Conservation (phyloP, 805 yeast genomes). For the Metschnikowia borealis region DNA sequence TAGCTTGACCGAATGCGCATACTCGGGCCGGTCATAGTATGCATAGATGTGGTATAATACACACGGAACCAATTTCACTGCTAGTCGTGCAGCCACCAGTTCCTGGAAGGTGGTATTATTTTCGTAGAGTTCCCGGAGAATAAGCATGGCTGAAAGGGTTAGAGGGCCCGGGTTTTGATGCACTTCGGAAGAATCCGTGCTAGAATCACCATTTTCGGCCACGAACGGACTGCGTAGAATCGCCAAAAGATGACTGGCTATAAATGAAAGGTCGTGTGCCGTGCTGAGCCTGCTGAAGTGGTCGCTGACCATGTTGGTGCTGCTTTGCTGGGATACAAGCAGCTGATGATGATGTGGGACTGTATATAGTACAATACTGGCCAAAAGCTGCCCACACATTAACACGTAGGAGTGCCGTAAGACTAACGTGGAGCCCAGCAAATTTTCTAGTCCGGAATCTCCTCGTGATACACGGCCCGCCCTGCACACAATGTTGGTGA, state of each 20-base stretch:
- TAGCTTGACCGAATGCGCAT: conserved; percentile 45
- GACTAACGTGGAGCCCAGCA: conserved; percentile 29
- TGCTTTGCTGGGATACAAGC: conserved; percentile 20
- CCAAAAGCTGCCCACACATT: conserved; percentile 57
- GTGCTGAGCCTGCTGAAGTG: conserved; percentile 52
- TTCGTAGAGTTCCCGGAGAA: conserved; percentile 75
- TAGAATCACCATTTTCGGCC: not conserved
- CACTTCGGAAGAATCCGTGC: not conserved
- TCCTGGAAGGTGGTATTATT: conserved; percentile 59
- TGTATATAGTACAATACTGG: conserved; percentile 59
- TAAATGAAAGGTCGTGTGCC: conserved; percentile 49
- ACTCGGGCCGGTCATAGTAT: conserved; percentile 36
- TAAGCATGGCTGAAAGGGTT: conserved; percentile 55
- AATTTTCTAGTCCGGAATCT: conserved; percentile 44
- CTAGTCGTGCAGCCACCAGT: conserved; percentile 34
- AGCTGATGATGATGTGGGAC: conserved; percentile 37
- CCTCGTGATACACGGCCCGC: conserved; percentile 36
- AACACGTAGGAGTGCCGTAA: conserved; percentile 47
- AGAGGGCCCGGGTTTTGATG: conserved; percentile 27
- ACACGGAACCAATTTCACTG: conserved; percentile 51
- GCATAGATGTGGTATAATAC: conserved; percentile 56
- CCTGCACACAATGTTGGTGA: conserved; percentile 60
- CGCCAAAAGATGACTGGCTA: conserved; percentile 45
- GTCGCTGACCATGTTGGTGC: conserved; percentile 46
- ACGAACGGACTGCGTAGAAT: conserved; percentile 22